A percentile compares a stretch with the other conserved stretches of the same genome.
These are phyloP conservation scores for Asterella californica DNA, from an alignment of 225 moss, liverwort and hornwort genomes.

Conservation along the genomic window DNA sequence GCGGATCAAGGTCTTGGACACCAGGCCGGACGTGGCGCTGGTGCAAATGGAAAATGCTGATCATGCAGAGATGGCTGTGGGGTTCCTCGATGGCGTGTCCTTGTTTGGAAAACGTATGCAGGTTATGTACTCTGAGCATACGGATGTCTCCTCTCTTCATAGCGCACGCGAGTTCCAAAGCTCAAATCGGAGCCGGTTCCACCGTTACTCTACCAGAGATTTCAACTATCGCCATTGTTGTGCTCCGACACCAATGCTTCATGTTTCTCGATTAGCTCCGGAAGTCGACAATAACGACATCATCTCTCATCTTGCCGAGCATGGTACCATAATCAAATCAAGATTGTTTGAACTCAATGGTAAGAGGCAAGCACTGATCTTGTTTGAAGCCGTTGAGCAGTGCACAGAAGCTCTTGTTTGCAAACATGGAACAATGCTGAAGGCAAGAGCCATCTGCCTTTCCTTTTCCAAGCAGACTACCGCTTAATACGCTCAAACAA, in stretches of 20 bases:
- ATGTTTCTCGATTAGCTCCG: not conserved
- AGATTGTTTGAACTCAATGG: not conserved
- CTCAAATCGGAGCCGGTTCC: not conserved
- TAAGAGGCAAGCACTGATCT: not conserved
- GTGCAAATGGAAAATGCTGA: not conserved
- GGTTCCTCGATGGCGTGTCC: not conserved
- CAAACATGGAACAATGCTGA: not conserved
- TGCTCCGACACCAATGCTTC: not conserved
- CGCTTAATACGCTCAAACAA: too few species aligned
- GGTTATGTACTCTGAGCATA: not conserved
- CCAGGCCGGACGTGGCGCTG: not conserved
- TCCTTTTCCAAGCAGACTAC: not conserved
- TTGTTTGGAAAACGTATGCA: not conserved
- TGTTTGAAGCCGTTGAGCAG: not conserved
- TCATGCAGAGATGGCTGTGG: slow-evolving; percentile 1
- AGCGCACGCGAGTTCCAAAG: not conserved
- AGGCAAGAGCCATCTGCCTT: not conserved
- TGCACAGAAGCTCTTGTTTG: slow-evolving; percentile 1
- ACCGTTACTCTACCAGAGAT: not conserved
- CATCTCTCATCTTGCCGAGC: not conserved
- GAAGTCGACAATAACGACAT: not conserved
- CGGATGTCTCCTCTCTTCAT: not conserved
- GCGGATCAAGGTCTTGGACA: not conserved
- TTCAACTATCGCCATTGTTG: not conserved
- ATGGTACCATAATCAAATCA: not conserved